Percentiles rank a stretch among this genome's conserved stretches.
Conservation (phyloP, 2,329 filamentous ascomycete genomes). For the Davidsoniella neocaledoniae region DNA sequence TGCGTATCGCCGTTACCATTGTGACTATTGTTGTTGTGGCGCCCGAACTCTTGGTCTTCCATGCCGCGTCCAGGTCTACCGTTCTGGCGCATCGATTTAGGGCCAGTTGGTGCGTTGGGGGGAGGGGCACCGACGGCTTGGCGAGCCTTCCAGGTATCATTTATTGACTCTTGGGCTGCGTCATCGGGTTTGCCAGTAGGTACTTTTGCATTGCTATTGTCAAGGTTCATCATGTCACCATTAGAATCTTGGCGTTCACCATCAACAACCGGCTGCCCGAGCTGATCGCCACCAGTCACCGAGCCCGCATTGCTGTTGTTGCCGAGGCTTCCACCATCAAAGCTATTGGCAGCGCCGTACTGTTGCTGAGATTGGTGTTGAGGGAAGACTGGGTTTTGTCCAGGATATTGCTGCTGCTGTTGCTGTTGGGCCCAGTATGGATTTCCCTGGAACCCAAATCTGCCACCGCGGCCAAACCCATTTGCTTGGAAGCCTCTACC, state of each 20-base stretch:
- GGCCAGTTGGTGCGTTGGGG: constrained; percentile 71
- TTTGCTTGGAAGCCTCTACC: constrained; percentile 10
- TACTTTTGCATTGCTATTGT: neutral
- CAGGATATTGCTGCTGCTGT: constrained; percentile 13
- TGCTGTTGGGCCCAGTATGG: constrained; percentile 14
- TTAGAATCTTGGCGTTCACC: constrained; percentile 2
- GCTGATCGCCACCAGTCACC: constrained; percentile 6
- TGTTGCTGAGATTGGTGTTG: constrained; percentile 14
- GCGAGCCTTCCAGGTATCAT: constrained; percentile 4
- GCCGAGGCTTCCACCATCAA: neutral
- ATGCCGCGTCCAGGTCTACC: constrained; percentile 33
- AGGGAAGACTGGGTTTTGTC: constrained; percentile 19
- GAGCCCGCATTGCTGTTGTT: constrained; percentile 9
- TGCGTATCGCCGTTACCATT: constrained; percentile 19
- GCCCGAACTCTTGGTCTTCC: constrained; percentile 21
- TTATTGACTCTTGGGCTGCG: neutral
- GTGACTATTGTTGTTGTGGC: constrained; percentile 1
- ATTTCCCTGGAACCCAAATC: constrained; percentile 17
- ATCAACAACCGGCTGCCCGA: constrained; percentile 13
- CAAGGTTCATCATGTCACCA: neutral
- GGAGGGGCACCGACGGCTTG: constrained; percentile 21
- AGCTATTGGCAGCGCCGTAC: constrained; percentile 13
- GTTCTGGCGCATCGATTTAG: constrained; percentile 85
- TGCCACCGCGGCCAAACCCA: constrained; percentile 13
- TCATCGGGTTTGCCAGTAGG: constrained; percentile 3